Base-by-base conservation (phyloP, 2,329 filamentous ascomycete genomes). In the Graphiopsis chlorocephala region DNA sequence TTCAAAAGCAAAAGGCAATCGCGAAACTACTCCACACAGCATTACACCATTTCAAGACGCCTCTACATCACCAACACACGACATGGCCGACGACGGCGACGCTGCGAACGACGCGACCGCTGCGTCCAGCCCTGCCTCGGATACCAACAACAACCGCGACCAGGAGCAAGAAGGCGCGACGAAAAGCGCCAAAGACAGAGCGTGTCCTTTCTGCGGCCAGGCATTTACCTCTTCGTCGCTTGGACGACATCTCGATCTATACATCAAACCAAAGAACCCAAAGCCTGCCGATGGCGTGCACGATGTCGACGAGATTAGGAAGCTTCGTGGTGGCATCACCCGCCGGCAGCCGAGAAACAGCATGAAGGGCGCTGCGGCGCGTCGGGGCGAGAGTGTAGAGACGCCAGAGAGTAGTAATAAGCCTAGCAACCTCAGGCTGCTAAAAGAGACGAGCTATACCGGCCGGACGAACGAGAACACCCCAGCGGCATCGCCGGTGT, bases 191-290 rank as follows among this genome's bases (percentile, higher is more conserved):
- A 98, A 98, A 78, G 93, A 98, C 80, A 92, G 91, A 75, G 88
- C 84, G 68, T 97, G 94, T 76, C 91, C 89, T 38, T 98, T 92
- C 80, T 98, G 94, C 77, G 84, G 88, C 55, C 92, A 97, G 77
- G 84, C 90, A 7, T 98, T 97, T 75, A 97, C 94, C 17, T 97
- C 93, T 1, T 97, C 93, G 17, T 96, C 92, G 2, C 86, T 98
- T 61, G 94, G 94, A 58, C 90, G 94, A 53, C 94, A 98, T 78
- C 88, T 97, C 70, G 94, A 98, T 76, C 86, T 97, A 45, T 97
- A 96, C 77, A 93, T 97, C 73, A 93, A 93, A 74, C 90, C 93
- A 65, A 96, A 93, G 80, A 97, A 97, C 76, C 92, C 94, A 1
- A 95, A 93, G 78, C 85, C 89, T 1, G 81, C 90, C 7, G 94